Conservation (phyloP, 306 rosid genomes). For the Lablab purpureus region DNA sequence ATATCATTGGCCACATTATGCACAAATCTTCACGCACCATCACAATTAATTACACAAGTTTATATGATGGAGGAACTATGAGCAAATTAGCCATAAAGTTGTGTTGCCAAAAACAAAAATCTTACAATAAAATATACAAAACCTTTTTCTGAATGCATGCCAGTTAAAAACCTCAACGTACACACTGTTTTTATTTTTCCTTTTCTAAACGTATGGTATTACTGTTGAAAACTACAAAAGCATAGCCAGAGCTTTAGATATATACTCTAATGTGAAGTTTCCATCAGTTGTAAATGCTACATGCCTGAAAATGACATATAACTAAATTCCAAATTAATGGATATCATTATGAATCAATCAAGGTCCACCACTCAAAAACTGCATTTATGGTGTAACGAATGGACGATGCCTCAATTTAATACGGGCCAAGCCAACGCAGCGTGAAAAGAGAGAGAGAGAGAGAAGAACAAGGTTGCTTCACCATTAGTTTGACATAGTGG, state of each 20-base stretch:
- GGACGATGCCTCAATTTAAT: conserved; percentile 26
- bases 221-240: neutral
- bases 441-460: neutral
- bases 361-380: conserved; percentile 39
- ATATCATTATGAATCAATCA: conserved; percentile 15
- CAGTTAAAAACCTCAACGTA: conserved; percentile 28
- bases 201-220: neutral
- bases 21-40: conserved; percentile 50
- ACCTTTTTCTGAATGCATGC: conserved; percentile 5
- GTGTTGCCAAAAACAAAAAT: conserved; percentile 7
- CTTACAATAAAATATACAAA: conserved; percentile 7
- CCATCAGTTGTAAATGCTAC: conserved; percentile 5
- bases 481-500: conserved; percentile 11
- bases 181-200: too few relatives aligned
- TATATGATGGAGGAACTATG: conserved; percentile 35
- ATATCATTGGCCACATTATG: conserved; percentile 45
- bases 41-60: conserved; percentile 20
- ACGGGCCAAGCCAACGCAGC: conserved; percentile 41
- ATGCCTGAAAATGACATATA: conserved; percentile 47
- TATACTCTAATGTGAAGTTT: conserved; percentile 37
- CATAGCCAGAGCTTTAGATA: neutral
- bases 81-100: neutral
- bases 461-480: neutral
- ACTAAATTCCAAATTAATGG: conserved; percentile 48
- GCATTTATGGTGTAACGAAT: conserved; percentile 30